Evolutionary conservation across 257 asterid species (phyloP), one percentile per base, ranked within the genome.

Genomic region (Nyctanthes arbortristis): DNA sequence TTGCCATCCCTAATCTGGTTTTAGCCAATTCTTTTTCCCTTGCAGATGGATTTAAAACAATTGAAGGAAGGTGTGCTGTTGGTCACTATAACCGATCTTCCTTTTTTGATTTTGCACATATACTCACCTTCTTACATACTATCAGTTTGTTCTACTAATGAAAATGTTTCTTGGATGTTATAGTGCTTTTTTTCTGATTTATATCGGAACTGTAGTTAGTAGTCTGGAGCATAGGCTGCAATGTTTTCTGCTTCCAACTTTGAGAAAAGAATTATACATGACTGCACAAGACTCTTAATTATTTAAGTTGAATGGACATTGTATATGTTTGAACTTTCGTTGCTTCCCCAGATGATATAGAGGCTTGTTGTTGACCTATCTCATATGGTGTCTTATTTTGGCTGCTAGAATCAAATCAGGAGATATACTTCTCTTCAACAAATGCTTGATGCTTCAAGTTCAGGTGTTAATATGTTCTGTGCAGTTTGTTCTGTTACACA

Each of bases 11-110:
- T n/a, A n/a, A n/a, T n/a, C n/a, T n/a, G n/a, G n/a, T n/a, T n/a
- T n/a, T n/a, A n/a, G 18, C 49, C n/a, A 49, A 22, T 29, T 49
- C 39, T 58, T 74, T 36, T 58, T 45, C 43, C 40, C n/a, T 45
- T 70, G 61, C 79, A 92, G 98, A 83, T 69, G 96, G 96, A 74
- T 31, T 57, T n/a, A 93, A 93, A 82, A 88, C 84, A 5, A 57
- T 90, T 69, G 98, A 93, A 86, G 98, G 97, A 78, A 88, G 98
- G 84, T 93, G 96, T 73, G 96, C 89, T 61, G 78, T 73, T 70
- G 96, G 94, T 47, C 71, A 83, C 54, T 88, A 83, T 75, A 85
- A 73, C 60, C 77, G 87, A 97, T 0, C 36, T 28, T 49, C 37
- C 27, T 36, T 69, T 61, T 25, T n/a, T n/a, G n/a, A n/a, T n/a